Base-by-base conservation (phyloP, 139 green algal genomes). In the Micromonas pusilla region DNA sequence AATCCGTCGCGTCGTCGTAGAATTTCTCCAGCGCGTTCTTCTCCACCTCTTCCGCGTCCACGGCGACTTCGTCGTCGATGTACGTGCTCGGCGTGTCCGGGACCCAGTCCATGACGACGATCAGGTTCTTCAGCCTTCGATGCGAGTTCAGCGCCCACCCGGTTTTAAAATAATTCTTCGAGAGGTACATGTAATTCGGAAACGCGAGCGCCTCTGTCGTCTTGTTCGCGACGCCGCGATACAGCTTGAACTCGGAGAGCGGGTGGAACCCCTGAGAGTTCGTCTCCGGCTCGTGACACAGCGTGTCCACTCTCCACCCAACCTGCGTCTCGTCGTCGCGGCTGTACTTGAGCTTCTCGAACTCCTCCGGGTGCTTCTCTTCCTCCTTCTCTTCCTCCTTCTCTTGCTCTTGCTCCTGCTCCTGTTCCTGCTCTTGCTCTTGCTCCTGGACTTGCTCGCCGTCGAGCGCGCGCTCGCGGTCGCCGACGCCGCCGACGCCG, bases 341-440 rank as follows among this genome's bases (percentile, higher is more conserved):
- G 0, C 21, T 54, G 67, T 78, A 82, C 45, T 77, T 65, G 65
- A 76, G 16, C 2, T 20, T 9, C 23, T 52, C 65, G 6, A 37
- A n/a, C 52, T 32, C 26, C 33, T 78, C 72, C 33, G 52, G 31
- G 23, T 36, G 19, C 19, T 45, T 68, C 53, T 78, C 72, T 53
- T 78, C 57, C 52, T 70, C 26, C 36, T 26, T 23, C 53, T 75
- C 68, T 34, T 78, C 72, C 16, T 78, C 75, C 36, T 80, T 72
- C 62, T 80, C 75, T 52, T 82, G 68, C 52, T 82, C 77, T 67
- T 78, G 77, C 34, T 82, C 77, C 36, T 82, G 77, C 39, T 82
- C 77, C 39, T 77, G 71, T 52, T 82, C 77, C 53, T 82, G 77
- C 62, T 78, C 77, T 72, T 82, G 62, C 32, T 82, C 77, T 5